Conservation (phyloP, 1,284 basidiomycete species). For the Coniferiporia sulphurascens region DNA sequence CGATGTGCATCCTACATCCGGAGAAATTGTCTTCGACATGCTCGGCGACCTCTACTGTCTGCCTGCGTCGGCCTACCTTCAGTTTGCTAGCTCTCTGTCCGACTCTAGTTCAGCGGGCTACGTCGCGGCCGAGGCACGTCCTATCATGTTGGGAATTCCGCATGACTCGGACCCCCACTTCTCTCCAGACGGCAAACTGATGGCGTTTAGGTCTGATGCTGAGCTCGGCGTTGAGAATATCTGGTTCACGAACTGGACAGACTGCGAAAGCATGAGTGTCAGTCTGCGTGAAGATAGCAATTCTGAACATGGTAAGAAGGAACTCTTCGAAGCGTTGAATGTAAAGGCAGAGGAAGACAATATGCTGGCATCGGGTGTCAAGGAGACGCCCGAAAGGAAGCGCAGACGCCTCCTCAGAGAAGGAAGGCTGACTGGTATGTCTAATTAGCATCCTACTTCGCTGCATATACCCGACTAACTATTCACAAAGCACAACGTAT, state of each 20-base stretch:
- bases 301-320: constrained; percentile 17
- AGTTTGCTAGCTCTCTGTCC: constrained; percentile 20
- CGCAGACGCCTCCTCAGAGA: constrained; percentile 49
- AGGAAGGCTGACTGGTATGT: constrained; percentile 50
- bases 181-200: constrained; percentile 54
- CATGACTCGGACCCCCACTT: constrained; percentile 69
- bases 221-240: constrained; percentile 69
- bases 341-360: constrained; percentile 41
- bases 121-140: constrained; percentile 36
- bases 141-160: constrained; percentile 55
- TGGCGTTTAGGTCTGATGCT: constrained; percentile 67
- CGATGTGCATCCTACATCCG: constrained; percentile 60
- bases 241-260: constrained; percentile 61
- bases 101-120: not conserved
- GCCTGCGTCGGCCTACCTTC: constrained; percentile 37
- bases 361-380: constrained; percentile 42
- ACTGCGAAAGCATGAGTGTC: constrained; percentile 56
- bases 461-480: constrained; percentile 3
- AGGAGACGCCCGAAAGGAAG: constrained; percentile 45
- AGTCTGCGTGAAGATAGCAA: constrained; percentile 26
- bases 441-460: not conserved
- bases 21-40: constrained; percentile 73
- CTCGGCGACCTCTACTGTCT: constrained; percentile 70
- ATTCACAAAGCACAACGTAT: constrained; percentile 46
- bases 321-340: constrained; percentile 32